These are phyloP conservation scores for Eucalyptus polybractea DNA, from an alignment of 345 rosid genomes.

Conservation along the genomic window DNA sequence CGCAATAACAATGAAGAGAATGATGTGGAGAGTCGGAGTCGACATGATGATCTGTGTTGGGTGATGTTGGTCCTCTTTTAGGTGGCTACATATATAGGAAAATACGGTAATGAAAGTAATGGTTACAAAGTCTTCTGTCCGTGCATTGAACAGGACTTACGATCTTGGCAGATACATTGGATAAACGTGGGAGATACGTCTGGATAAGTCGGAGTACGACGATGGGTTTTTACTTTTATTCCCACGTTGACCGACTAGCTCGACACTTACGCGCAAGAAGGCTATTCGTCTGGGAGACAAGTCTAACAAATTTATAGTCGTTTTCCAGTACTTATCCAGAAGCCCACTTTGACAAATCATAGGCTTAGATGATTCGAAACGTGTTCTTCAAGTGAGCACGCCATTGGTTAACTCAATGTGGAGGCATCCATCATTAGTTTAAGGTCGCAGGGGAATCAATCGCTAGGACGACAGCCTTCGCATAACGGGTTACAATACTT, in stretches of 20 bases:
- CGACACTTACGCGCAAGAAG: not conserved
- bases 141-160: not conserved
- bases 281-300: not conserved
- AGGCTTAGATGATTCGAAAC: not conserved
- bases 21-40: too few species aligned
- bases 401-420: not conserved
- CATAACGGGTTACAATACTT: not conserved
- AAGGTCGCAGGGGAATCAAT: not conserved
- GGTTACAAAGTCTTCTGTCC: not conserved
- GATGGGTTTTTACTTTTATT: not conserved
- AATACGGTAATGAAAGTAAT: not conserved
- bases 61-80: too few species aligned
- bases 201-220: not conserved
- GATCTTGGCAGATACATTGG: not conserved
- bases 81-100: too few species aligned
- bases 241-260: not conserved
- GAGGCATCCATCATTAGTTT: not conserved
- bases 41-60: too few species aligned
- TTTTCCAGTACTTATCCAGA: not conserved
- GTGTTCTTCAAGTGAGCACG: not conserved
- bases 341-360: not conserved
- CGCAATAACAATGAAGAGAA: too few species aligned
- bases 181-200: not conserved
- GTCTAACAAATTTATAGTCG: not conserved
- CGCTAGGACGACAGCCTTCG: not conserved